Evolutionary conservation across 1,139 yeast species (phyloP), one percentile per base, ranked within the genome.

Genomic region (Kurtzmaniella quercitrusa): DNA sequence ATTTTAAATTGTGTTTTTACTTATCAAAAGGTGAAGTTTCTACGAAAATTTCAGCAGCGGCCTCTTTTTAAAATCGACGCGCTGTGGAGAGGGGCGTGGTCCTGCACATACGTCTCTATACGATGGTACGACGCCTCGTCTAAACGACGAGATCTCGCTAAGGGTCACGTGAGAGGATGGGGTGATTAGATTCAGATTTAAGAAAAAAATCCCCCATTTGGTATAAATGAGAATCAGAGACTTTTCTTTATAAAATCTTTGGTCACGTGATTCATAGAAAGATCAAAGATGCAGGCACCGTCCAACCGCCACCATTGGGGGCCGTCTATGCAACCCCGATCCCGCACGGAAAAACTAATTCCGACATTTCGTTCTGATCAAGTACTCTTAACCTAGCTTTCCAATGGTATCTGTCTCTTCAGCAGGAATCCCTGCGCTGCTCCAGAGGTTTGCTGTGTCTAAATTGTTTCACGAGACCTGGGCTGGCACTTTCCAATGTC

Each of bases 401-500:
- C 30, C 9, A n/a, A 26, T 26, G 30, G 12, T 14, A 11, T 26
- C 30, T 9, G 30, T 26, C n/a, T 26, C 30, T 3, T 6, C 14
- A 9, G 22, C 38, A 16, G 42, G 23, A 18, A 52, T 68, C 15
- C 74, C 74, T 2, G 59, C 59, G 30, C 55, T 63, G 18, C 47
- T 72, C 19, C 55, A 53, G 40, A 54, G 63, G 18, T 71, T 72
- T 48, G 57, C 51, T 12, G 68, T 74, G 19, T 65, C 70, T 38
- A 66, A 66, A 48, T 38, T 66, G 36, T 50, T 68, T 43, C 91
- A 84, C 56, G 62, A 69, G 42, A 91, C 96, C 38, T 93, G 98
- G 98, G 98, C 98, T 0, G 87, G 88, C 20, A 91, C 96, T 7
- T 89, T 86, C 61, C 59, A 66, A 35, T 84, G 96, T 57, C 71